Base-by-base conservation (phyloP, 2,329 filamentous ascomycete genomes). In the Neonectria coccinea region DNA sequence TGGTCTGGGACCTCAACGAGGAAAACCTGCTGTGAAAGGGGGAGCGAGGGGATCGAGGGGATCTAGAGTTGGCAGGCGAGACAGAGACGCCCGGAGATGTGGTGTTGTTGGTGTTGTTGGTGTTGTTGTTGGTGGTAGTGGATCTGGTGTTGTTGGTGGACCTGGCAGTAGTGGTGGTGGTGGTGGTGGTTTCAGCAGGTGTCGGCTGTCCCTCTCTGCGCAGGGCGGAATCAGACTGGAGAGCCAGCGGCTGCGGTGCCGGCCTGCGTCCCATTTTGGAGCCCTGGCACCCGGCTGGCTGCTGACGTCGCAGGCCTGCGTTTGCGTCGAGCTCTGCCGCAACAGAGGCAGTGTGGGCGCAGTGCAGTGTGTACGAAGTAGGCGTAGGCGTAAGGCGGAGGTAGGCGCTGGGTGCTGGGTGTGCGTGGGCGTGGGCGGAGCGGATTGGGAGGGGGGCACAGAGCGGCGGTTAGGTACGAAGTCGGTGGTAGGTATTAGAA, bases 191-290 rank as follows among this genome's bases (percentile, higher is more conserved):
- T 76, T 76, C 77, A 74, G 72, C 67, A 69, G 70, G 14, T 39
- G 36, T 71, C 55, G 68, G 69, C 68, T 73, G 70, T 69, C 74
- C 73, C 64, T 73, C 71, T 64, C 67, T 65, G 66, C 66, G 70
- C 69, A 78, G 76, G 70, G 74, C 76, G 69, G 78, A 71, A 67
- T 81, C 81, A 73, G 81, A 79, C 78, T 69, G 66, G 63, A 88
- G 81, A 76, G 82, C 79, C 79, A 88, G 82, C 79, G 86, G 85
- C 81, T 87, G 83, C 70, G 85, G 86, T 78, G 82, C 84, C 74
- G 83, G 79, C 79, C 87, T 88, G 77, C 86, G 86, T 79, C 82
- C 85, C 86, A 88, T 88, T 67, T 62, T 65, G 52, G 62, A 69
- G 70, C 71, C 69, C 70, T 72, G 67, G 65, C 67, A 70, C 69